A percentile compares a stretch with the other conserved stretches of the same genome.
These are phyloP conservation scores for Noccaea bulbosa DNA, from an alignment of 345 rosid genomes.

Conservation along the genomic window DNA sequence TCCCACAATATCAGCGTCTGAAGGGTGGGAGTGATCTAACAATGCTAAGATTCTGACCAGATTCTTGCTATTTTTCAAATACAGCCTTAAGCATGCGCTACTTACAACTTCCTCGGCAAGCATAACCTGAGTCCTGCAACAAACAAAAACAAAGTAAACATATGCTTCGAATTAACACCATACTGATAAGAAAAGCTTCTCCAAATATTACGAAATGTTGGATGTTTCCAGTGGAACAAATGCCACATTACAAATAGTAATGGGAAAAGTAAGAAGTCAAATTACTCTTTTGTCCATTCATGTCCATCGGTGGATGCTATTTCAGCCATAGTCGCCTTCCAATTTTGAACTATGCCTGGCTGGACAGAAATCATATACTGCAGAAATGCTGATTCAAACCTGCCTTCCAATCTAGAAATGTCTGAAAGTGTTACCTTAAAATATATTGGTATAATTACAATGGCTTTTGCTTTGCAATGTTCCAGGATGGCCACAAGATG, in stretches of 20 bases:
- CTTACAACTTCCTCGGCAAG: constrained; percentile 35
- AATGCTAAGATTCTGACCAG: neutral
- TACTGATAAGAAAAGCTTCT: neutral
- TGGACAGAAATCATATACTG: neutral
- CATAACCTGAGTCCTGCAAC: neutral
- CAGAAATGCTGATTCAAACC: constrained; percentile 3
- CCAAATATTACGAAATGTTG: neutral
- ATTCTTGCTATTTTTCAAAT: constrained; percentile 20
- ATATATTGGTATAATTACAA: constrained; percentile 27
- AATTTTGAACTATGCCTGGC: constrained; percentile 2
- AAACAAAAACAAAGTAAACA: neutral
- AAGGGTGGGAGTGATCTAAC: neutral
- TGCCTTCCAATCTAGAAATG: constrained; percentile 14
- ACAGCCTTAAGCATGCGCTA: neutral
- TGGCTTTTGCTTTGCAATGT: neutral
- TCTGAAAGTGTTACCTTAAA: constrained; percentile 32
- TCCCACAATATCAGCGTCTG: neutral
- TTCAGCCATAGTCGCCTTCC: constrained; percentile 17
- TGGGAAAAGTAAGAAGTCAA: constrained; percentile 3
- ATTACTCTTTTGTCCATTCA: constrained; percentile 31
- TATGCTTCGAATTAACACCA: neutral
- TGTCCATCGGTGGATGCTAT: constrained; percentile 16
- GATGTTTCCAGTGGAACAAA: neutral
- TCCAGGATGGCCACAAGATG: constrained; percentile 26
- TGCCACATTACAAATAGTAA: neutral